A percentile compares a stretch with the other conserved stretches of the same genome.
Evolutionary conservation across 345 rosid species (phyloP).

Genomic region (Eucalyptus caleyi): DNA sequence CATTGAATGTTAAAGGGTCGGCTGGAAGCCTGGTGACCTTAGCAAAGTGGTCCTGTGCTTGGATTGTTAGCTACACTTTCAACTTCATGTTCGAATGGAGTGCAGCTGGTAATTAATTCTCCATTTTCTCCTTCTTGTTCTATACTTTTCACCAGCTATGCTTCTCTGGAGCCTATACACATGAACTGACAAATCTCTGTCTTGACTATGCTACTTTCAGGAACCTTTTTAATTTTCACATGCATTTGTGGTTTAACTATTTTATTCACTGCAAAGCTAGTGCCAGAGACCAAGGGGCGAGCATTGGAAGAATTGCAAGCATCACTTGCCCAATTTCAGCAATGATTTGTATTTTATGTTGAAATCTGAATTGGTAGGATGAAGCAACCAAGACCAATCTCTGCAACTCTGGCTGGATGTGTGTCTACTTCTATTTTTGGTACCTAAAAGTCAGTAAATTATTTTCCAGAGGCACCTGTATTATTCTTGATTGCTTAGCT

Average conservation of each 20-base stretch:
- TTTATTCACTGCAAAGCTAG: constrained; percentile 22
- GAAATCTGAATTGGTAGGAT: background rate
- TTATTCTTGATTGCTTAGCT: background rate
- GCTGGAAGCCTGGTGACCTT: constrained; percentile 46
- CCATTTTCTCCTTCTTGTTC: background rate
- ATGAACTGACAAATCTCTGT: background rate
- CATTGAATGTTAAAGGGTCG: constrained; percentile 23
- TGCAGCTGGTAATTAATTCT: constrained; percentile 13
- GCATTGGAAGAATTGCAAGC: constrained; percentile 54
- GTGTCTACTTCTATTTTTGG: background rate
- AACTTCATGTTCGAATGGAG: constrained; percentile 40
- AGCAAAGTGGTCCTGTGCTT: constrained; percentile 34
- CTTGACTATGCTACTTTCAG: constrained; percentile 4
- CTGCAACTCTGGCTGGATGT: background rate
- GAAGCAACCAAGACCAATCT: background rate
- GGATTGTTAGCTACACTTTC: constrained; percentile 34
- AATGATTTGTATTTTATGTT: background rate
- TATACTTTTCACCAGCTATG: background rate
- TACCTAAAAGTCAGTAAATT: background rate
- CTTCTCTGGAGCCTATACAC: background rate
- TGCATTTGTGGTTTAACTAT: constrained; percentile 11
- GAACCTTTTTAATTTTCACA: constrained; percentile 24
- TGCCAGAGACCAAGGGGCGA: constrained; percentile 57
- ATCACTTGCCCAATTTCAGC: background rate
- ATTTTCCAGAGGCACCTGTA: background rate